Conservation (phyloP, 2,329 filamentous ascomycete species). For the Ophioceras dolichostomum region DNA sequence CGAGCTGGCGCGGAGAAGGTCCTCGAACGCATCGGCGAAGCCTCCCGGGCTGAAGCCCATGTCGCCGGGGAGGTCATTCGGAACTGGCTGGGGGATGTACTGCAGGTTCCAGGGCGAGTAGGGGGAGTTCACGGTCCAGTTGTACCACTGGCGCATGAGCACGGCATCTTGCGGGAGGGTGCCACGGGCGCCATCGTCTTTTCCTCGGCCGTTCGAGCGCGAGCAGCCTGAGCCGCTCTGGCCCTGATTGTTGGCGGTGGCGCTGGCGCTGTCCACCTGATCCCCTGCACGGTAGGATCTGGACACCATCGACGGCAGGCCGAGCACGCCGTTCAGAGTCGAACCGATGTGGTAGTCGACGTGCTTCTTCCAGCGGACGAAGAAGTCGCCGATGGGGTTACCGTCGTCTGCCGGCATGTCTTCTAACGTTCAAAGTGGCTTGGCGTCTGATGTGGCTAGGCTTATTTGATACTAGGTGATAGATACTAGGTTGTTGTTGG, state of each 20-base stretch:
- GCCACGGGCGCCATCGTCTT: slow-evolving; percentile 1
- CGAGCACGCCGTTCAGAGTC: slow-evolving; percentile 15
- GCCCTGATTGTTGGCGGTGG: background rate
- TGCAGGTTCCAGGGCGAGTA: slow-evolving; percentile 33
- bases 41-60: slow-evolving; percentile 28
- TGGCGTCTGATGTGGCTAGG: background rate
- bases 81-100: slow-evolving; percentile 32
- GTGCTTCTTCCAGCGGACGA: slow-evolving; percentile 26
- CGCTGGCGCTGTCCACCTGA: background rate
- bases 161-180: background rate
- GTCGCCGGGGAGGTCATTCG: slow-evolving; percentile 26
- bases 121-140: slow-evolving; percentile 24
- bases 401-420: slow-evolving; percentile 11
- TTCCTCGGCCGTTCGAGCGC: background rate
- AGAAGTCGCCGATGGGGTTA: slow-evolving; percentile 16
- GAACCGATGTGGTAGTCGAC: slow-evolving; percentile 24
- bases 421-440: background rate
- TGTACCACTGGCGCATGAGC: slow-evolving; percentile 12
- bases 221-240: background rate
- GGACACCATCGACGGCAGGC: slow-evolving; percentile 13
- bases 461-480: background rate
- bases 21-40: slow-evolving; percentile 46
- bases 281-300: slow-evolving; percentile 6
- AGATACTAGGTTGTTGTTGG: background rate
- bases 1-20: slow-evolving; percentile 36